Evolutionary conservation across 805 yeast genomes (phyloP).

Genomic region (Candida dajiaensis): DNA sequence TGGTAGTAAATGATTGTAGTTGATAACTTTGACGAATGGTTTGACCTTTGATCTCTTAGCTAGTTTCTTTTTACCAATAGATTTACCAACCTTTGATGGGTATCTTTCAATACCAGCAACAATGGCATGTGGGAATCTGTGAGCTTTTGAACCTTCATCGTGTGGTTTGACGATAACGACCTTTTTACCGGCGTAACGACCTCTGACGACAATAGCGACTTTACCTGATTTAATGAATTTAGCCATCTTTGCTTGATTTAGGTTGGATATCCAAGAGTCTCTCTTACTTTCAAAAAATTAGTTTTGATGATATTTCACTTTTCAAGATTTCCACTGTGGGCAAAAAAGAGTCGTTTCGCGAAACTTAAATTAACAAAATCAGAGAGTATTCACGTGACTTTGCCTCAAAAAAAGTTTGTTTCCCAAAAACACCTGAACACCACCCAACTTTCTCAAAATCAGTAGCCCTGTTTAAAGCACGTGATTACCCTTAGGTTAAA

Average conservation of each 20-base stretch:
- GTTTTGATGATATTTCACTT: constrained; percentile 21
- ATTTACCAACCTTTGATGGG: constrained; percentile 94
- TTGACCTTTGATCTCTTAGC: constrained; percentile 96
- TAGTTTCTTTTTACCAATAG: constrained; percentile 90
- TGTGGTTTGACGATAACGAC: constrained; percentile 97
- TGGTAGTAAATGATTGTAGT: constrained; percentile 99
- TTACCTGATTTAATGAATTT: constrained; percentile 97
- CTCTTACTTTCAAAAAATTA: neutral
- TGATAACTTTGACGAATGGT: constrained; percentile 97
- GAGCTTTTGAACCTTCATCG: constrained; percentile 97
- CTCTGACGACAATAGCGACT: constrained; percentile 69
- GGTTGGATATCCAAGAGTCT: neutral
- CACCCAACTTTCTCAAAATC: too few species aligned
- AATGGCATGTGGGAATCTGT: constrained; percentile 98
- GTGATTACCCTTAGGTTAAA: too few species aligned
- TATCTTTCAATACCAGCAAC: constrained; percentile 99
- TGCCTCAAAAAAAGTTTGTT: neutral
- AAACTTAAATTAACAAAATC: neutral
- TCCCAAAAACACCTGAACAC: constrained; percentile 9
- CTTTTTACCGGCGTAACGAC: constrained; percentile 99
- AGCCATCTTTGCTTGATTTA: constrained; percentile 57
- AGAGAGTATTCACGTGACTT: constrained; percentile 3
- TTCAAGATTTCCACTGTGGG: constrained; percentile 3
- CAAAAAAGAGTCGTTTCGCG: constrained; percentile 16
- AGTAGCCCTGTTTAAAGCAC: neutral